These are phyloP conservation scores for Phytophthora quininea DNA, from an alignment of 352 stramenopile species.

Conservation along the genomic window DNA sequence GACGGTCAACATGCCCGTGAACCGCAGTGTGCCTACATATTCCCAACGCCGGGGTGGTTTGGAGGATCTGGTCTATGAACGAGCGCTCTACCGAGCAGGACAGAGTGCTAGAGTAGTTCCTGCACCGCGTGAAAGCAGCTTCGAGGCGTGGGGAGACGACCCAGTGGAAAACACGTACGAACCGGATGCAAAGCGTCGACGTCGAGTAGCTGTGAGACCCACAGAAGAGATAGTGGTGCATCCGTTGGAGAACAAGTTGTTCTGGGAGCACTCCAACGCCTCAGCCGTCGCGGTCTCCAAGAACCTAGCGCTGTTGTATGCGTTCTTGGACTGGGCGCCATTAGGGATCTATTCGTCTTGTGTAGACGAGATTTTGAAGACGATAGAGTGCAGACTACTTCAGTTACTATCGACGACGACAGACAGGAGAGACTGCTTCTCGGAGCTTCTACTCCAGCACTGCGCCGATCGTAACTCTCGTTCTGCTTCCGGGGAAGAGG, in stretches of 20 bases:
- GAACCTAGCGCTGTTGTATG: conserved; percentile 52
- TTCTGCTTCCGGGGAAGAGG: too few relatives aligned
- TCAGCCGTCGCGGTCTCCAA: conserved; percentile 40
- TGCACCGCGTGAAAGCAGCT: background rate
- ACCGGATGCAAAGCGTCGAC: background rate
- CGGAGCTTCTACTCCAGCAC: conserved; percentile 41
- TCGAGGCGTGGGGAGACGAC: background rate
- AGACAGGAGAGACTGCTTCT: conserved; percentile 47
- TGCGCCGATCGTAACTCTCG: background rate
- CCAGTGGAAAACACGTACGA: background rate
- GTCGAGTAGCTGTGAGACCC: background rate
- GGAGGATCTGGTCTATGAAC: background rate
- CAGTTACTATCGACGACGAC: conserved; percentile 23
- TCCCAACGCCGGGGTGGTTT: background rate
- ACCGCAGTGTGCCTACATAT: background rate
- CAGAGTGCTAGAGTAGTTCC: background rate
- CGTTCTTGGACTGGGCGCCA: conserved; percentile 46
- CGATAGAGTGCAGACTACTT: conserved; percentile 38
- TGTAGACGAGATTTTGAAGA: conserved; percentile 45
- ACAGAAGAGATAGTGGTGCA: background rate
- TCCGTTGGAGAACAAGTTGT: conserved; percentile 39
- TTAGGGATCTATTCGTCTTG: conserved; percentile 43
- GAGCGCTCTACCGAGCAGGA: background rate
- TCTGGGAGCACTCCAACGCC: conserved; percentile 47
- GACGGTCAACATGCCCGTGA: background rate